phyloP scores from a whole-genome alignment of 164 flowering plant genomes.

The Taxillus chinensis region DNA sequence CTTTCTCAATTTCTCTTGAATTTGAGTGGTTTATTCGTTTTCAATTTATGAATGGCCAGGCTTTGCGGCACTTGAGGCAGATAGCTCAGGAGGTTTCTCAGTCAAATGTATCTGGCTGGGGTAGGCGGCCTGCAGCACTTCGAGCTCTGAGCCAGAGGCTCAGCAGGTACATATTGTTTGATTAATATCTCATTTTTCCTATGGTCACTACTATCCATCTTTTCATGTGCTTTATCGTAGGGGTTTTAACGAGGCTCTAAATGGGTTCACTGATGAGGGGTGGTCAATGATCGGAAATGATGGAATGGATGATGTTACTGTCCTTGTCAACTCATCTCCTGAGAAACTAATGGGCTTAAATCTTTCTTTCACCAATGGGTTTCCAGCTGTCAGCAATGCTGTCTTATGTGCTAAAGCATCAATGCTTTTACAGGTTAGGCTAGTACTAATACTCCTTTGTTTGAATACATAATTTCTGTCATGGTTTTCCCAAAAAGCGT shows the following conservation, averaged over 20 bases:
- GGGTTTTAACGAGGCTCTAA: conserved; percentile 94
- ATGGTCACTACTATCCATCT: background rate
- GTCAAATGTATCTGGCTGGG: conserved; percentile 2
- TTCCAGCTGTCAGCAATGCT: conserved; percentile 50
- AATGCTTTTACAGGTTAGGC: conserved; percentile 86
- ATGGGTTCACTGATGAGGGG: conserved; percentile 91
- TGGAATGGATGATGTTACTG: conserved; percentile 86
- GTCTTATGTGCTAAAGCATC: conserved; percentile 95
- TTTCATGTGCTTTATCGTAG: conserved; percentile 23
- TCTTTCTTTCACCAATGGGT: conserved; percentile 55
- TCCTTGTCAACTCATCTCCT: conserved; percentile 78
- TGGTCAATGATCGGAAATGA: conserved; percentile 85
- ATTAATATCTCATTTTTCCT: background rate
- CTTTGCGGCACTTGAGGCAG: background rate
- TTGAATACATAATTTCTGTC: no score
- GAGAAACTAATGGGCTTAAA: conserved; percentile 65
- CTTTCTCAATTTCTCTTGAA: background rate
- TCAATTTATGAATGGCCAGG: background rate
- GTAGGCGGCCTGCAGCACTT: background rate
- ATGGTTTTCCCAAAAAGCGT: no score
- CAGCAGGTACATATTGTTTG: conserved; percentile 43
- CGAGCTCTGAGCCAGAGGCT: conserved; percentile 34
- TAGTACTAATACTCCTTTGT: background rate
- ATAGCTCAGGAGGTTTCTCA: conserved; percentile 4
- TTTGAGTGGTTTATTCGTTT: background rate